Conservation (phyloP, 192 early-diverging fungal species). For the Gigaspora rosea region DNA sequence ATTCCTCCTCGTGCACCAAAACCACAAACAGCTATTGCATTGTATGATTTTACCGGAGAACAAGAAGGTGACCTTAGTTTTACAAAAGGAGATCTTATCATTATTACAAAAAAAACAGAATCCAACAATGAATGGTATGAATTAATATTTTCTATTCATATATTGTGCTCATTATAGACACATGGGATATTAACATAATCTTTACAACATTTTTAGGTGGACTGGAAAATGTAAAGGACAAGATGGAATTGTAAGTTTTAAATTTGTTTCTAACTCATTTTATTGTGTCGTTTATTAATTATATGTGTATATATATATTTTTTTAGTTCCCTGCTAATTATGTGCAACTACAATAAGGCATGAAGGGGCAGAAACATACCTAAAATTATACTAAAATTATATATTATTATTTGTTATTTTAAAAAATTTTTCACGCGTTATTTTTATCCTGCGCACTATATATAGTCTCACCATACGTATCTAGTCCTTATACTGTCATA, state of each 20-base stretch:
- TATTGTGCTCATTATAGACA: neutral
- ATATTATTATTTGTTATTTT: no score
- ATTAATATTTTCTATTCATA: neutral
- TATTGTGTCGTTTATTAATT: neutral
- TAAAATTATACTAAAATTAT: no score
- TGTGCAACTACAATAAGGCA: neutral
- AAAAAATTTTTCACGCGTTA: no score
- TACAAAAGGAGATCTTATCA: slow-evolving; percentile 83
- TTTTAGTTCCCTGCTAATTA: slow-evolving; percentile 18
- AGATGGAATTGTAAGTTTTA: slow-evolving; percentile 46
- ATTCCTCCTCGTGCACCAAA: slow-evolving; percentile 38
- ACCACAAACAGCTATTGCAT: slow-evolving; percentile 60
- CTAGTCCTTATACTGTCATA: no score
- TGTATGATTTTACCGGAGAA: slow-evolving; percentile 85
- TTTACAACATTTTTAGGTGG: slow-evolving; percentile 54
- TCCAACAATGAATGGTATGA: slow-evolving; percentile 75
- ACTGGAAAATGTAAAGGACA: slow-evolving; percentile 66
- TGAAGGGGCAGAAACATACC: neutral
- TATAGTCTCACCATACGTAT: no score
- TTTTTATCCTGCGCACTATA: no score
- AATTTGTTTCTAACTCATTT: neutral
- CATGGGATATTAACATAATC: neutral
- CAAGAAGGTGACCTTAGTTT: slow-evolving; percentile 83
- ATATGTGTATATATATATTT: neutral
- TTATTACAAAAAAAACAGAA: slow-evolving; percentile 68